A percentile compares a stretch with the other conserved stretches of the same genome.
Conservation (phyloP, 331 rosid species). For the Quercus phellos region DNA sequence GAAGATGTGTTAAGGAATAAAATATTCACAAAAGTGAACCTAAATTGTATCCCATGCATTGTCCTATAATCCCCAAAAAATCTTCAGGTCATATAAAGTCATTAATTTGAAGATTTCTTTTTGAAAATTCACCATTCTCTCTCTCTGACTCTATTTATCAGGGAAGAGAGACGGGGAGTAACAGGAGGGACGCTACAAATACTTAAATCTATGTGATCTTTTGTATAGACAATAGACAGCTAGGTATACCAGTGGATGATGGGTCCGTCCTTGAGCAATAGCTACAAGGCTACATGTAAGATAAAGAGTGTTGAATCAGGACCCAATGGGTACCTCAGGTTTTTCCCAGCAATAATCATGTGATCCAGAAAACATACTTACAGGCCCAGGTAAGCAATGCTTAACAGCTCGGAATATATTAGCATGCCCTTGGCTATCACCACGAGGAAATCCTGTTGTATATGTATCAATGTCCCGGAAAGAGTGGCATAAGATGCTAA, state of each 20-base stretch:
- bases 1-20: conserved; percentile 25
- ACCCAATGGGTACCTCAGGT: not conserved
- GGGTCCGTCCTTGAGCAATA: not conserved
- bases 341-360: not conserved
- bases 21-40: conserved; percentile 8
- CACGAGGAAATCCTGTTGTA: conserved; percentile 84
- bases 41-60: not conserved
- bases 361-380: conserved; percentile 45
- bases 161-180: not conserved
- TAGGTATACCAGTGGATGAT: not conserved
- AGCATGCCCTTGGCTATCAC: conserved; percentile 86
- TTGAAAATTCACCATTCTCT: not conserved
- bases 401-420: conserved; percentile 74
- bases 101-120: not conserved
- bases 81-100: not conserved
- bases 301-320: not conserved
- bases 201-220: not conserved
- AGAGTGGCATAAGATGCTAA: conserved; percentile 88
- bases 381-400: conserved; percentile 95
- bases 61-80: not conserved
- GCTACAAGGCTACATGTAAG: not conserved
- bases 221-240: not conserved
- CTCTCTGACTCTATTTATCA: not conserved
- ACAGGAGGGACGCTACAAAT: not conserved
- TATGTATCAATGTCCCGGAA: conserved; percentile 81